Percentiles rank a stretch among this genome's conserved stretches.
Conservation (phyloP, 2,329 filamentous ascomycete species). For the Neonectria faginata region DNA sequence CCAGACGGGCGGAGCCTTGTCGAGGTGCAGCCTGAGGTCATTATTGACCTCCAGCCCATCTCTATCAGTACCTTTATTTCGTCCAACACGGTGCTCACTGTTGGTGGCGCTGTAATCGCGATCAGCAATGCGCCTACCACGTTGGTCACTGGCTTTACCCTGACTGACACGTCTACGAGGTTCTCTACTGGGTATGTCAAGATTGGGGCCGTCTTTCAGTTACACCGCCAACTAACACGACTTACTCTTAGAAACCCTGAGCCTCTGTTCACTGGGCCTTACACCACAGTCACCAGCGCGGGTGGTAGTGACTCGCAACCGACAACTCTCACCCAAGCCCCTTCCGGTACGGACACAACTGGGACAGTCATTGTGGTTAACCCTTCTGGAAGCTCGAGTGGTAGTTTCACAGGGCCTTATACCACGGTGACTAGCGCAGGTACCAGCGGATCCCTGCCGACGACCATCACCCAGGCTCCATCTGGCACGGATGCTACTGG, state of each 20-base stretch:
- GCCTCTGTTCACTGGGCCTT: background rate
- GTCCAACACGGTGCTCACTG: background rate
- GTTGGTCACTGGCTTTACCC: background rate
- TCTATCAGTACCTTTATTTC: background rate
- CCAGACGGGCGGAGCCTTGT: background rate
- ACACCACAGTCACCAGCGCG: background rate
- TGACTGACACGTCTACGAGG: background rate
- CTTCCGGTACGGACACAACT: background rate
- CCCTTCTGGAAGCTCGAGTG: background rate
- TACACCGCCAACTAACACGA: background rate
- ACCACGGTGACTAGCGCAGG: background rate
- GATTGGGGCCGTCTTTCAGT: background rate
- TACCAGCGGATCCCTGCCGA: too few relatives aligned
- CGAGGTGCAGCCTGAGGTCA: background rate
- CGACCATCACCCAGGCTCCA: too few relatives aligned
- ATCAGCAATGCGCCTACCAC: background rate
- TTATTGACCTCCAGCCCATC: slow-evolving; percentile 1
- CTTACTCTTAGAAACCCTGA: background rate
- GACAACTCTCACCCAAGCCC: background rate
- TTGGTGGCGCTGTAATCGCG: background rate
- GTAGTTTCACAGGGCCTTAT: background rate
- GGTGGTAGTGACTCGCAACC: background rate
- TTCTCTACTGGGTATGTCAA: background rate
- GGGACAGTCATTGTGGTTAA: background rate
- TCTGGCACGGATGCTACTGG: too few relatives aligned